Conservation (phyloP, 345 rosid genomes). For the Salix exigua region DNA sequence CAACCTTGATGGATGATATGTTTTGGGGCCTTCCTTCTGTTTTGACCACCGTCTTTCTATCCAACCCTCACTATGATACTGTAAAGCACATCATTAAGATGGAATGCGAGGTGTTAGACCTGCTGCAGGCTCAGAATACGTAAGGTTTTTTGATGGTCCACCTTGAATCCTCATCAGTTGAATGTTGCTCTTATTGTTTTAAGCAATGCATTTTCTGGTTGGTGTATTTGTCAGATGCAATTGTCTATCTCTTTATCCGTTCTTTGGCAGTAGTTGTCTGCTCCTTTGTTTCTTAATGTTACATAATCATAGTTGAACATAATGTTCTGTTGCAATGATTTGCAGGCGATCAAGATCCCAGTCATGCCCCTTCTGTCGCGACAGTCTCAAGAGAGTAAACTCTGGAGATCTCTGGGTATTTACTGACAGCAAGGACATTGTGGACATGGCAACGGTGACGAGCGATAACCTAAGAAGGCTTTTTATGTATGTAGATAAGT, state of each 20-base stretch:
- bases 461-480: constrained; percentile 16
- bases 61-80: background rate
- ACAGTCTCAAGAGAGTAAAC: constrained; percentile 17
- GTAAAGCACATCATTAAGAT: background rate
- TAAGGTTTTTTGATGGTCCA: background rate
- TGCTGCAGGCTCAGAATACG: background rate
- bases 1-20: background rate
- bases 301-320: background rate
- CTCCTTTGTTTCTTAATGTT: background rate
- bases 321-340: background rate
- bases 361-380: constrained; percentile 17
- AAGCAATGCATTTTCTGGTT: background rate
- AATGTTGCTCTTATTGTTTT: background rate
- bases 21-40: background rate
- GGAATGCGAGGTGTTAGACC: background rate
- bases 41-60: background rate
- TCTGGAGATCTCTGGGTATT: constrained; percentile 17
- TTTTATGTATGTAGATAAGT: constrained; percentile 15
- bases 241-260: background rate
- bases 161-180: background rate
- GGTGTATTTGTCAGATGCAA: background rate
- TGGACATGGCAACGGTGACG: constrained; percentile 4
- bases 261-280: background rate
- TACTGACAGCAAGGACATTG: constrained; percentile 2
- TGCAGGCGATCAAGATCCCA: constrained; percentile 18